Percentiles rank a stretch among this genome's conserved stretches.
These are phyloP conservation scores for Orbilia blumenaviensis DNA, from an alignment of 2,329 filamentous ascomycete species.

Conservation along the genomic window DNA sequence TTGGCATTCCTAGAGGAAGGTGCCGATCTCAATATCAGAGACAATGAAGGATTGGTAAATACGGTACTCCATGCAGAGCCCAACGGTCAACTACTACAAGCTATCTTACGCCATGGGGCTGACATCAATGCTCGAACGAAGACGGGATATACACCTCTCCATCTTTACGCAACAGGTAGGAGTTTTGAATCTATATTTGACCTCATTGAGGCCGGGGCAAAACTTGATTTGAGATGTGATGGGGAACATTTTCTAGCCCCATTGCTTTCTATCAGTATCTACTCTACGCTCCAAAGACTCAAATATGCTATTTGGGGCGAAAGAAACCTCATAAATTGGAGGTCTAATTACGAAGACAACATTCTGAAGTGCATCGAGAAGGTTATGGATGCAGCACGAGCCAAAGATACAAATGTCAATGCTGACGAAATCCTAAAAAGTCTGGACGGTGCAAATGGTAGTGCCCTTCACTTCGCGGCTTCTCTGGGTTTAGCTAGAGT, in stretches of 20 bases:
- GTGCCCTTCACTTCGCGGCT: conserved; percentile 4
- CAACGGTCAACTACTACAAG: no score
- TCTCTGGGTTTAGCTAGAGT: background rate
- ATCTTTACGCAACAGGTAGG: background rate
- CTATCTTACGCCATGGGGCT: background rate
- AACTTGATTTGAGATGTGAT: background rate
- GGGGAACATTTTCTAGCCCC: background rate
- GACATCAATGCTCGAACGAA: background rate
- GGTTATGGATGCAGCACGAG: background rate
- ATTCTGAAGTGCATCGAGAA: background rate
- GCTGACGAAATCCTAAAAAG: background rate
- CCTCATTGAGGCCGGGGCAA: background rate
- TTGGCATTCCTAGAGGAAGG: background rate
- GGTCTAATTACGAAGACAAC: background rate
- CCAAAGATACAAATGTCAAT: background rate
- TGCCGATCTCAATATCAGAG: background rate
- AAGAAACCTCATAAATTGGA: background rate
- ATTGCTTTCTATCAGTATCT: background rate
- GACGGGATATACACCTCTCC: background rate
- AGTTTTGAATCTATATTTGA: background rate
- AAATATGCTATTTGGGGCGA: background rate
- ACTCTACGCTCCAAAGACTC: background rate
- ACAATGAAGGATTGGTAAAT: background rate
- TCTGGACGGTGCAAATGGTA: background rate
- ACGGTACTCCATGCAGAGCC: no score